Base-by-base conservation (phyloP, 768 basidiomycete genomes). In the Scleroderma citrinum region DNA sequence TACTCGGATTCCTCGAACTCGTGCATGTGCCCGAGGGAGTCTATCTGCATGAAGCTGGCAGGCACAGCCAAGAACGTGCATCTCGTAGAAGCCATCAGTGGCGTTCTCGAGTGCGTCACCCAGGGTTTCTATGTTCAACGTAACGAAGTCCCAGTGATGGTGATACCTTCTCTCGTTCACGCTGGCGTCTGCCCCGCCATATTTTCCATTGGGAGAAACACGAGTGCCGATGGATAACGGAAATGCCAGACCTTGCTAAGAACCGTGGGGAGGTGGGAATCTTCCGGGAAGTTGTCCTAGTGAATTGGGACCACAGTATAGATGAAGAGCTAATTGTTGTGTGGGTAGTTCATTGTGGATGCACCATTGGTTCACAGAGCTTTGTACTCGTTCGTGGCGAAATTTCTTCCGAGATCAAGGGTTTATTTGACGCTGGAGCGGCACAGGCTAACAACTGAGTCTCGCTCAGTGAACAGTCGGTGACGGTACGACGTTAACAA, bases 1-100 rank as follows among this genome's bases (percentile, higher is more conserved):
- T 89, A 97, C 7, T 93, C 76, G 60, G 94, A 95, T 68, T 97
- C 93, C 60, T 97, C 93, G 59, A 96, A 93, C 65, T 96, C 92
- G 58, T 96, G 94, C 74, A 97, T 78, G 59, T 96, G 92, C 59
- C 89, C 8, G 8, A 4, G 26, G 21, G 42, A 56, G 40, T 47
- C 40, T 47, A 46, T 7, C 20, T 29, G 2, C 14, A n/a, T n/a
- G 13, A 20, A 23, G 12, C 20, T 17, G 13, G 35, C 10, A 13
- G 4, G 13, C 34, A 19, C 23, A 17, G 23, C 2, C 29, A 14
- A 5, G 30, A 11, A 64, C 83, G 52, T 57, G 90, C 88, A 93
- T 91, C 47, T 85, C 74, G 58, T 88, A 94, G 68, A 95, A 94
- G 0, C 62, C 73, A 63, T 87, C 86, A 62, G 95, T 77, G 68